phyloP scores from a whole-genome alignment of 2,329 filamentous ascomycete species.

The Dothidotthia symphoricarpi region DNA sequence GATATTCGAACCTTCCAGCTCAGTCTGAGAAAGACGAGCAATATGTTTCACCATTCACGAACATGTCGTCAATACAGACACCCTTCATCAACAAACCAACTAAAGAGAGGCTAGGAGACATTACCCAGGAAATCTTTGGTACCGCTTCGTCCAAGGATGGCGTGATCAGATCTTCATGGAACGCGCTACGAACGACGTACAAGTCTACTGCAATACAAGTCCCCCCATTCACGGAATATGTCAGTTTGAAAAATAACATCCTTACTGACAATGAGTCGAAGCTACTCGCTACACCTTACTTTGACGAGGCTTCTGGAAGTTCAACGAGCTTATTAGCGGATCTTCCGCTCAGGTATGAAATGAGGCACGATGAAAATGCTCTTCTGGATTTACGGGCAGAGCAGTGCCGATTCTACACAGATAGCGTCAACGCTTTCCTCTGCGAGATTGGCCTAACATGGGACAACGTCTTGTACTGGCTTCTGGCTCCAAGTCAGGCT shows the following conservation, averaged over 20 bases:
- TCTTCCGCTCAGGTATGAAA: conserved; percentile 32
- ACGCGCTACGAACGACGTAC: conserved; percentile 16
- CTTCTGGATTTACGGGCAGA: conserved; percentile 36
- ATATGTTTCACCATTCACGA: conserved; percentile 21
- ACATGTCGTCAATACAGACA: conserved; percentile 19
- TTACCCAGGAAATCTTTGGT: conserved; percentile 22
- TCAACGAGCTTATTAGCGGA: conserved; percentile 23
- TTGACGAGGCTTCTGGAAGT: conserved; percentile 25
- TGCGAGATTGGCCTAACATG: conserved; percentile 37
- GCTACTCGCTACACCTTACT: conserved; percentile 41
- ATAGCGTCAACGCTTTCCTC: conserved; percentile 38
- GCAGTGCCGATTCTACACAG: conserved; percentile 38
- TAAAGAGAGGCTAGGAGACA: conserved; percentile 1
- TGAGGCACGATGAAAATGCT: conserved; percentile 18
- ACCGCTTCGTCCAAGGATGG: conserved; percentile 9
- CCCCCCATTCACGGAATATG: conserved; percentile 45
- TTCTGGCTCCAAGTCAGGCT: conserved; percentile 32
- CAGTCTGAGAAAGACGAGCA: conserved; percentile 17
- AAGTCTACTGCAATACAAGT: conserved; percentile 19
- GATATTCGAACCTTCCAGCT: not conserved
- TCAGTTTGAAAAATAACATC: conserved; percentile 44
- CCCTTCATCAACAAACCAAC: conserved; percentile 4
- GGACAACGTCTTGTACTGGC: conserved; percentile 41
- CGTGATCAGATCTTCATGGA: conserved; percentile 7
- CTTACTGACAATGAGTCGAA: conserved; percentile 44